Conservation (phyloP, 1,284 basidiomycete species). For the Puccinia novopanici region DNA sequence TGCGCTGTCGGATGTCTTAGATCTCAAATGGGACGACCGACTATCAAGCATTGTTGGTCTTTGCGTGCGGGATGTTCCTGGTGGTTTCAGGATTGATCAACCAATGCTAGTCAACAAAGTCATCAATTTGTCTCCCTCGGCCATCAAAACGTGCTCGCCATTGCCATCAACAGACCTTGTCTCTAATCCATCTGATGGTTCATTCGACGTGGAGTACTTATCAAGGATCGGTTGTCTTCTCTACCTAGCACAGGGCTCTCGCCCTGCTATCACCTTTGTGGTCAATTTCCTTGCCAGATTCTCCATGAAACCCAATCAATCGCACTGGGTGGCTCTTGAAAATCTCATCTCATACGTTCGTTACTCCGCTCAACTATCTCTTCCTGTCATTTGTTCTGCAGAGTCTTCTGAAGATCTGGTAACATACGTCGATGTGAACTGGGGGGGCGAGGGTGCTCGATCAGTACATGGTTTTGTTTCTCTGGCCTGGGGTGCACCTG, state of each 20-base stretch:
- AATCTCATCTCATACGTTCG: background rate
- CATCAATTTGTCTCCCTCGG: background rate
- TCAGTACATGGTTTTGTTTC: background rate
- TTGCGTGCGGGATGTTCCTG: background rate
- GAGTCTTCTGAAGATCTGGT: too few relatives aligned
- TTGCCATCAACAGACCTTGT: background rate
- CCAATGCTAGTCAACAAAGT: background rate
- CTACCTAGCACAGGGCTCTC: background rate
- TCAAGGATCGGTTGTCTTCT: background rate
- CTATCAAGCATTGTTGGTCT: background rate
- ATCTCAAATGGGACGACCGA: slow-evolving; percentile 10
- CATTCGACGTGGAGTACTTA: too few relatives aligned
- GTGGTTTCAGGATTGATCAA: slow-evolving; percentile 1
- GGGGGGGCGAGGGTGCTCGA: too few relatives aligned
- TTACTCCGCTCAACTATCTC: background rate
- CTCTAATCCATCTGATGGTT: background rate
- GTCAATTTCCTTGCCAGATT: background rate
- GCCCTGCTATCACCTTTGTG: slow-evolving; percentile 1
- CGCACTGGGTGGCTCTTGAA: too few relatives aligned
- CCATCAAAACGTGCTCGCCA: background rate
- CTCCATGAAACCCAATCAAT: too few relatives aligned
- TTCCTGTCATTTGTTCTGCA: too few relatives aligned
- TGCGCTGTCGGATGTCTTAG: background rate
- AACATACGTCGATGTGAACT: slow-evolving; percentile 6
- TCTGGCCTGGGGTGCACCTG: background rate